Evolutionary conservation across 108 stramenopile genomes (phyloP).

Genomic region (Fistulifera pelliculosa): DNA sequence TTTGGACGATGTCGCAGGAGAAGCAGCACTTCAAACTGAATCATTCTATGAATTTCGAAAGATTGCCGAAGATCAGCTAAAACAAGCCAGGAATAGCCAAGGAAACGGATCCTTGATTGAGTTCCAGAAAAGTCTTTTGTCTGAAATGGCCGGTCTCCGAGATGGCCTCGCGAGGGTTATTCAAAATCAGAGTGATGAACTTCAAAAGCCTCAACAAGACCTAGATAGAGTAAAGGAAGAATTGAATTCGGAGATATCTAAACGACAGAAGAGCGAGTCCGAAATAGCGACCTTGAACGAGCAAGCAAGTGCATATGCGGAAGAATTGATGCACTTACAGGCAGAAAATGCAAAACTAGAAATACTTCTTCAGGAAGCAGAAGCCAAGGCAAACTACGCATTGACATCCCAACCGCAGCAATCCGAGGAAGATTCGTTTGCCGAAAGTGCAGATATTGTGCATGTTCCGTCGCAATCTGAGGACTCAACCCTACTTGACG

Average conservation of each 20-base stretch:
- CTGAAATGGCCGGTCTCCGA: neutral
- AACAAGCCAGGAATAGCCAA: neutral
- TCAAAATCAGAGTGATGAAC: neutral
- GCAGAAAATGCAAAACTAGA: conserved; percentile 4
- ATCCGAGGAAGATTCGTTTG: neutral
- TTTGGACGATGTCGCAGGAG: conserved; percentile 3
- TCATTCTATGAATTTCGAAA: conserved; percentile 1
- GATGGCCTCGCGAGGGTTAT: neutral
- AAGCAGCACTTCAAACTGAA: conserved; percentile 9
- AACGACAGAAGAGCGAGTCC: neutral
- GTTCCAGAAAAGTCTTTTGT: neutral
- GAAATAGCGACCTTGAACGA: conserved; percentile 10
- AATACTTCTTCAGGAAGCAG: conserved; percentile 3
- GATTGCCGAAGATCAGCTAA: neutral
- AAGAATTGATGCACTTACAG: conserved; percentile 11
- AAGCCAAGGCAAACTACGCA: neutral
- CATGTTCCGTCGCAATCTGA: neutral
- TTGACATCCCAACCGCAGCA: too few species aligned
- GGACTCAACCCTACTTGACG: conserved; percentile 7
- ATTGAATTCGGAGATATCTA: neutral
- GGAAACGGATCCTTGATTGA: neutral
- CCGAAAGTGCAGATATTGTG: too few species aligned
- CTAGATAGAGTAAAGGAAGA: conserved; percentile 2
- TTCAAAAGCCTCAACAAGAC: neutral
- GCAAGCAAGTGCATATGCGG: conserved; percentile 7